Evolutionary conservation across 495 filamentous ascomycete species (phyloP).

Genomic region (Daldinia decipiens): DNA sequence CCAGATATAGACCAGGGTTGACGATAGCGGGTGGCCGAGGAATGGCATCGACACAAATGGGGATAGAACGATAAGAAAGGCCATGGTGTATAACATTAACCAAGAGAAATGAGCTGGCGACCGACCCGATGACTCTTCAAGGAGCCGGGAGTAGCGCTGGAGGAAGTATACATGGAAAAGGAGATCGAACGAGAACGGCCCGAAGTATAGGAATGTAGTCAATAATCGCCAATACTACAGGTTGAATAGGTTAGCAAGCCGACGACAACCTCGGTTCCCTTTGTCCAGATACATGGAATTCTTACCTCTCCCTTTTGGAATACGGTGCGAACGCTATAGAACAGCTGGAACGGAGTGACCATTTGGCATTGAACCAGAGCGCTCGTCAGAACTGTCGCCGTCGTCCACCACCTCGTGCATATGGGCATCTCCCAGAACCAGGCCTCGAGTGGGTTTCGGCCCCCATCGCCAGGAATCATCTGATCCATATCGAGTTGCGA

Average conservation of each 20-base stretch:
- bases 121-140: conserved; percentile 91
- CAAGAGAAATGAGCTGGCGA: conserved; percentile 94
- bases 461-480: conserved; percentile 69
- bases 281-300: background rate
- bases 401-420: conserved; percentile 96
- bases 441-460: conserved; percentile 86
- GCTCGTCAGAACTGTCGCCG: conserved; percentile 87
- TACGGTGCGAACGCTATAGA: conserved; percentile 93
- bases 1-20: conserved; percentile 98
- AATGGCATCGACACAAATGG: conserved; percentile 89
- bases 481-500: conserved; percentile 66
- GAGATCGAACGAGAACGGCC: conserved; percentile 90
- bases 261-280: background rate
- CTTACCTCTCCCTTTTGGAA: conserved; percentile 87
- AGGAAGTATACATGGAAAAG: conserved; percentile 99
- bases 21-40: conserved; percentile 88
- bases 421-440: conserved; percentile 99
- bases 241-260: conserved; percentile 22
- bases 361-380: conserved; percentile 92
- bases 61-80: conserved; percentile 79
- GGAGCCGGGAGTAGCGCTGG: conserved; percentile 92
- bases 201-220: conserved; percentile 97
- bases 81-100: conserved; percentile 86
- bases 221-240: conserved; percentile 92
- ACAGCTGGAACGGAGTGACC: conserved; percentile 90